Conservation (phyloP, 1,139 yeast species). For the Blastobotrys petasosporus region DNA sequence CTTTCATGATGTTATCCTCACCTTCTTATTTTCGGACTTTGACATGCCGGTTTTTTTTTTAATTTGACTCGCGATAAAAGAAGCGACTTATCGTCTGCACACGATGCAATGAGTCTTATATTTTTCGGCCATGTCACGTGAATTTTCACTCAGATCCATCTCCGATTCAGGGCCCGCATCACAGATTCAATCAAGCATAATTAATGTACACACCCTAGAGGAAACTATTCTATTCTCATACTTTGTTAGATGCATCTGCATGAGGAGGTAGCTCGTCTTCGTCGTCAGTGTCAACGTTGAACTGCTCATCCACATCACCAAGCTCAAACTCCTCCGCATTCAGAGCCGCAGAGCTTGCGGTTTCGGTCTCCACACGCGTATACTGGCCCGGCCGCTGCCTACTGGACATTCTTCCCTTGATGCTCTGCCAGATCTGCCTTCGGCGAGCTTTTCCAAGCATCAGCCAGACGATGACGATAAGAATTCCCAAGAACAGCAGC, state of each 20-base stretch:
- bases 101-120: too few species aligned
- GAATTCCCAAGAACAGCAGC: conserved; percentile 41
- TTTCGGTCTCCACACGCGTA: neutral
- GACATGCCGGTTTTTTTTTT: conserved; percentile 6
- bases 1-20: neutral
- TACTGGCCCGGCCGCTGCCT: conserved; percentile 6
- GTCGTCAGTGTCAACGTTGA: conserved; percentile 17
- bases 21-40: conserved; percentile 15
- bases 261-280: conserved; percentile 15
- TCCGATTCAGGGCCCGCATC: too few species aligned
- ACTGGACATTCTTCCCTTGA: conserved; percentile 18
- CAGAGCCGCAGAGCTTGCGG: neutral
- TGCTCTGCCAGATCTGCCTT: conserved; percentile 25
- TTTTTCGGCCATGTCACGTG: too few species aligned
- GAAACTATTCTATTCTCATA: neutral
- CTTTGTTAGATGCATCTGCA: neutral
- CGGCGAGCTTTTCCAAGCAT: conserved; percentile 43
- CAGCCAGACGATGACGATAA: conserved; percentile 42
- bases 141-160: too few species aligned
- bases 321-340: conserved; percentile 23
- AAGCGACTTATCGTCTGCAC: too few species aligned
- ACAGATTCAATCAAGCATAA: too few species aligned
- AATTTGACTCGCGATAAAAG: neutral
- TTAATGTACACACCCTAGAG: too few species aligned
- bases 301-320: conserved; percentile 19